Evolutionary conservation across 345 rosid species (phyloP).

Genomic region (Barbarea vulgaris): DNA sequence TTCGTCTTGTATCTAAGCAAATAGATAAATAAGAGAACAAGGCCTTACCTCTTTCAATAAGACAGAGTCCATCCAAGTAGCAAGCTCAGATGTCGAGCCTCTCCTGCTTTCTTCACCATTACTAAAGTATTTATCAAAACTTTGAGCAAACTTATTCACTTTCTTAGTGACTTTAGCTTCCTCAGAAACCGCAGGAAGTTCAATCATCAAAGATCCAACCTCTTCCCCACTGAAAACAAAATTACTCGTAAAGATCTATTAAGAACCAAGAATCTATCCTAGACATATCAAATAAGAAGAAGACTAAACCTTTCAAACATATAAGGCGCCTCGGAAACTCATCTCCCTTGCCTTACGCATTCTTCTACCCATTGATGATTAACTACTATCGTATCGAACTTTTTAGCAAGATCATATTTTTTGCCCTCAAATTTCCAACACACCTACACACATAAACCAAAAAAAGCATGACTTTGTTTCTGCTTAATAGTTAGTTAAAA

Average conservation of each 20-base stretch:
- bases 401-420: constrained; percentile 67
- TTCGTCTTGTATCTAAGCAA: background rate
- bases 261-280: background rate
- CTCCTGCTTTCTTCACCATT: constrained; percentile 27
- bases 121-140: constrained; percentile 34
- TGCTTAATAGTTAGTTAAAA: background rate
- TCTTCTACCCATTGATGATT: constrained; percentile 91
- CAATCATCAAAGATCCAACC: constrained; percentile 58
- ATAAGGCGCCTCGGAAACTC: constrained; percentile 67
- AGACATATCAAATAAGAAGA: constrained; percentile 2
- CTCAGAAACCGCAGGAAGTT: constrained; percentile 44
- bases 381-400: constrained; percentile 54
- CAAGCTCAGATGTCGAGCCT: constrained; percentile 40
- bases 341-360: constrained; percentile 62
- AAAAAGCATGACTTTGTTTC: constrained; percentile 1
- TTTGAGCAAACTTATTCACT: constrained; percentile 39
- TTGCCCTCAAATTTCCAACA: constrained; percentile 83
- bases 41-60: constrained; percentile 66
- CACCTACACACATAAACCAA: constrained; percentile 50
- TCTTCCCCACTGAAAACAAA: constrained; percentile 80
- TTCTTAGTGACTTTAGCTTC: constrained; percentile 38
- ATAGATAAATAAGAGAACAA: background rate
- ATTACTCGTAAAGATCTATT: too few relatives aligned
- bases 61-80: constrained; percentile 56
- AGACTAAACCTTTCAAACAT: constrained; percentile 53